phyloP scores from a whole-genome alignment of 768 basidiomycete genomes.

The Russula ochroleuca region DNA sequence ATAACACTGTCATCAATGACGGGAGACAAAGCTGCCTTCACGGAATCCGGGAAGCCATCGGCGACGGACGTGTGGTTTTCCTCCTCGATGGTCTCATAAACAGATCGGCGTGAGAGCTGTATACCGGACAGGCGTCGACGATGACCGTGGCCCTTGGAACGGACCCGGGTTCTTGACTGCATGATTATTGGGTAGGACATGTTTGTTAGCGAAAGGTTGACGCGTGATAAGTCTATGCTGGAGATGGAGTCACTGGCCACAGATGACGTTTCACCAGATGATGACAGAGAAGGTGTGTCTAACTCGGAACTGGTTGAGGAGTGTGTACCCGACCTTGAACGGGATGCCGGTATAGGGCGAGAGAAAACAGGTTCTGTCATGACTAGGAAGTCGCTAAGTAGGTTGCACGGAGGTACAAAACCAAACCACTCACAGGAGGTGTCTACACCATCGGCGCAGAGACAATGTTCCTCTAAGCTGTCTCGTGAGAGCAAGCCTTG shows the following conservation, averaged over 20 bases:
- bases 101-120: constrained; percentile 58
- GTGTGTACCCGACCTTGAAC: constrained; percentile 66
- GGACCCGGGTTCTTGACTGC: constrained; percentile 43
- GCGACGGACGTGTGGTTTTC: constrained; percentile 40
- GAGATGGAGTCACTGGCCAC: constrained; percentile 70
- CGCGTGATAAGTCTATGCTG: constrained; percentile 58
- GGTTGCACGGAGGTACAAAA: constrained; percentile 7
- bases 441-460: constrained; percentile 67
- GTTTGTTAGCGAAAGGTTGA: constrained; percentile 55
- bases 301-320: constrained; percentile 57
- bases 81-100: constrained; percentile 80
- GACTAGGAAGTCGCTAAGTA: constrained; percentile 30
- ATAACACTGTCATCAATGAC: constrained; percentile 35
- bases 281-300: constrained; percentile 67
- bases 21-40: constrained; percentile 12
- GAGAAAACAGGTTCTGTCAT: constrained; percentile 54
- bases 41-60: constrained; percentile 10
- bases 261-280: constrained; percentile 58
- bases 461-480: constrained; percentile 61
- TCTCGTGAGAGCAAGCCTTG: constrained; percentile 59
- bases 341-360: constrained; percentile 47
- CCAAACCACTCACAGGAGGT: constrained; percentile 46
- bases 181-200: constrained; percentile 47
- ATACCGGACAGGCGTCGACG: constrained; percentile 65
- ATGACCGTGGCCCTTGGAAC: constrained; percentile 62